A percentile compares a stretch with the other conserved stretches of the same genome.
Evolutionary conservation across 2,329 filamentous ascomycete genomes (phyloP).

Genomic region (Fusarium sp.): DNA sequence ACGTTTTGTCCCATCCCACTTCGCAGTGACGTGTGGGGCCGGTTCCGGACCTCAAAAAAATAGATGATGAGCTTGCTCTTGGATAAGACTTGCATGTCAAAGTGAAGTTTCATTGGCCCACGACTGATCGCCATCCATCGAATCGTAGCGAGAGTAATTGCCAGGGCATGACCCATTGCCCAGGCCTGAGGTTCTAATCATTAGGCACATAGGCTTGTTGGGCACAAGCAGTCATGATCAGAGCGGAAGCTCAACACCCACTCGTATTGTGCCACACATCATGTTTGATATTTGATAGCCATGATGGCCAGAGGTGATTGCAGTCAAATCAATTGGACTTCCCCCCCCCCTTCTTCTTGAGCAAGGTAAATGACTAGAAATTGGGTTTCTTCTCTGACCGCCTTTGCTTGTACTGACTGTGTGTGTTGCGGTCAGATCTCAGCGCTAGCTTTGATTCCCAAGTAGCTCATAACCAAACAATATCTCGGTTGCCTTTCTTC

Average conservation of each 20-base stretch:
- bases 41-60: conserved; percentile 50
- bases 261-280: background rate
- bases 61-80: conserved; percentile 46
- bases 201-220: background rate
- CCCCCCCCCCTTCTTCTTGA: background rate
- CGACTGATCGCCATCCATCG: background rate
- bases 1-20: conserved; percentile 45
- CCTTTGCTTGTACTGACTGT: background rate
- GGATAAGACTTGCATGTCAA: conserved; percentile 31
- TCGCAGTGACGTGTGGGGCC: conserved; percentile 45
- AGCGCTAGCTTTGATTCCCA: background rate
- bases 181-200: background rate
- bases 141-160: background rate
- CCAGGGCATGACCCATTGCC: background rate
- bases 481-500: background rate
- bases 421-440: background rate
- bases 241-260: background rate
- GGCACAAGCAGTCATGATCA: background rate
- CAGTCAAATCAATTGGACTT: background rate
- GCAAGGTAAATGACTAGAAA: background rate
- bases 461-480: background rate
- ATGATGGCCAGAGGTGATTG: background rate
- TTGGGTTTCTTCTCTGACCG: background rate
- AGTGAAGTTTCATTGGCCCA: conserved; percentile 3
- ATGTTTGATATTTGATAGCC: background rate